Conservation (phyloP, 768 basidiomycete genomes). For the Lactifluus echinatus region DNA sequence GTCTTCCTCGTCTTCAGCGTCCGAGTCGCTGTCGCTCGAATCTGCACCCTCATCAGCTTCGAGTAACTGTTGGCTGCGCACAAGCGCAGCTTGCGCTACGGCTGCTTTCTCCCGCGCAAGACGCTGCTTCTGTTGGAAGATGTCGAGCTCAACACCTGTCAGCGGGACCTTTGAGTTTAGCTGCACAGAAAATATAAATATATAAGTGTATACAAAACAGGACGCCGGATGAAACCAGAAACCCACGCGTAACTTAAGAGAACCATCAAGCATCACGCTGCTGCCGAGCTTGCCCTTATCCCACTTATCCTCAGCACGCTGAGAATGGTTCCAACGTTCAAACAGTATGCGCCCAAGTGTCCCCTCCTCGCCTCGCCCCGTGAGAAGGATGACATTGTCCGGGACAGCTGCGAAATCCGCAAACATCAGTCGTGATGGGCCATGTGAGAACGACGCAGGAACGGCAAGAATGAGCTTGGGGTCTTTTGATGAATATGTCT, state of each 20-base stretch:
- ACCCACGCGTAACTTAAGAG: slow-evolving; percentile 55
- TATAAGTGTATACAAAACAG: slow-evolving; percentile 4
- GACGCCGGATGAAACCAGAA: not conserved
- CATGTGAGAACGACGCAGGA: slow-evolving; percentile 87
- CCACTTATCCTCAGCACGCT: slow-evolving; percentile 76
- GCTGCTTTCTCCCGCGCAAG: slow-evolving; percentile 74
- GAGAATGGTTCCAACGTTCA: slow-evolving; percentile 76
- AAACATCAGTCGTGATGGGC: slow-evolving; percentile 81
- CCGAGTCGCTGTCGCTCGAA: slow-evolving; percentile 66
- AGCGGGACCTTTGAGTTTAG: slow-evolving; percentile 87
- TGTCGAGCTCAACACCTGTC: slow-evolving; percentile 81
- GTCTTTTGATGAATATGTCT: slow-evolving; percentile 76
- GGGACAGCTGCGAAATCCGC: slow-evolving; percentile 75
- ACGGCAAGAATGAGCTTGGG: slow-evolving; percentile 93
- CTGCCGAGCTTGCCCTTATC: slow-evolving; percentile 85
- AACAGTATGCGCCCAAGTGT: slow-evolving; percentile 75
- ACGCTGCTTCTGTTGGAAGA: slow-evolving; percentile 66
- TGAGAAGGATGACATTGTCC: slow-evolving; percentile 83
- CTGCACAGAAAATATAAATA: slow-evolving; percentile 30
- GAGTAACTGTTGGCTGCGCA: slow-evolving; percentile 76
- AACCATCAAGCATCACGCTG: slow-evolving; percentile 73
- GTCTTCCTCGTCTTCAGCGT: slow-evolving; percentile 56
- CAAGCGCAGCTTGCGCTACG: slow-evolving; percentile 76
- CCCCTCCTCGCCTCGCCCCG: slow-evolving; percentile 67
- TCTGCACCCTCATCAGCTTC: slow-evolving; percentile 90